Percentiles rank a stretch among this genome's conserved stretches.
phyloP scores from a whole-genome alignment of 805 yeast genomes.

The Candida tibetensis region DNA sequence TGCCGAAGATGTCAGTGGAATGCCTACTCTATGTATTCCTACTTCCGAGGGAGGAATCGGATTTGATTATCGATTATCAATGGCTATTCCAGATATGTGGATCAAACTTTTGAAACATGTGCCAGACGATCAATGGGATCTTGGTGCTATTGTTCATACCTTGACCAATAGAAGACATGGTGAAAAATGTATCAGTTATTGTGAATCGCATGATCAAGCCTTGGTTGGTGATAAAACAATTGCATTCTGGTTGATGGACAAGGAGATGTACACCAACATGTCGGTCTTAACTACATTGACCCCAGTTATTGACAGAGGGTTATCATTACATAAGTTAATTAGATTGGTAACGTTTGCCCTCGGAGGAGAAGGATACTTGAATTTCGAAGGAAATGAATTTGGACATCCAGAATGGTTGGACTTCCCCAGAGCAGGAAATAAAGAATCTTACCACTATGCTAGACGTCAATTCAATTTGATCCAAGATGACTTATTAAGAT shows the following conservation, averaged over 20 bases:
- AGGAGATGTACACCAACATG: conserved; percentile 97
- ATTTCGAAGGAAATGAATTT: conserved; percentile 96
- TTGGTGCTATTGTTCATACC: conserved; percentile 75
- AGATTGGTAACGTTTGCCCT: conserved; percentile 80
- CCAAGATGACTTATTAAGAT: conserved; percentile 76
- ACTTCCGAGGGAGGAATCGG: conserved; percentile 82
- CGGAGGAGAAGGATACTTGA: conserved; percentile 97
- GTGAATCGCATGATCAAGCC: conserved; percentile 97
- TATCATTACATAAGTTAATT: conserved; percentile 87
- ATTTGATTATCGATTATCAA: conserved; percentile 87
- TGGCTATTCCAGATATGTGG: conserved; percentile 99
- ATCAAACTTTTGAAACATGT: conserved; percentile 84
- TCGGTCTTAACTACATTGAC: conserved; percentile 69
- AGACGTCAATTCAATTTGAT: conserved; percentile 90
- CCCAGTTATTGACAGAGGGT: conserved; percentile 81
- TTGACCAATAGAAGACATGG: conserved; percentile 84
- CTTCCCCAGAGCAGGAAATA: conserved; percentile 89
- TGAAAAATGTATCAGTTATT: conserved; percentile 86
- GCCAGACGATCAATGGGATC: conserved; percentile 87
- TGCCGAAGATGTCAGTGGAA: conserved; percentile 97
- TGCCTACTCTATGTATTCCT: conserved; percentile 89
- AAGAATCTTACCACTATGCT: conserved; percentile 87
- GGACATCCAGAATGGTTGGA: conserved; percentile 99
- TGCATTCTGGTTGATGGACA: conserved; percentile 98
- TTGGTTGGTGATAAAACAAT: conserved; percentile 94